Base-by-base conservation (phyloP, 164 flowering plant species). In the Saururus chinensis region DNA sequence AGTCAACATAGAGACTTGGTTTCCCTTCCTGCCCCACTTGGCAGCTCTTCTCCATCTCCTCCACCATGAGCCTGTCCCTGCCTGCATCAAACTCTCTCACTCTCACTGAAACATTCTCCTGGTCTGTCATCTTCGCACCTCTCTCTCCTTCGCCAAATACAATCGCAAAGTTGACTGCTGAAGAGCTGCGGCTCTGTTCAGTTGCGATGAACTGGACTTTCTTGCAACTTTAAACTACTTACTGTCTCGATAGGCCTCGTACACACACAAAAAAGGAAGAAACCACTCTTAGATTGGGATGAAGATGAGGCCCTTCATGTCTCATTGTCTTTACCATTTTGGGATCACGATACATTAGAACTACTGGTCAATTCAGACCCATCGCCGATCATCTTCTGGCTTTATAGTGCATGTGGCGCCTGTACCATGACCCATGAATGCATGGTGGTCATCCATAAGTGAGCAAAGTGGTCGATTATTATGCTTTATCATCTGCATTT, bases 71-170 rank as follows among this genome's bases (percentile, higher is more conserved):
- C 65, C 65, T 74, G 25, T 88, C 92, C 51, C 60, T 75, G 62
- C 60, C 66, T 40, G 75, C 81, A 7, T 82, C 75, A 51, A 82
- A 88, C 63, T 86, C 86, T 70, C 96, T 78, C 61, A 85, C 45
- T 16, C 17, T 26, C 9, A 56, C 20, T 19, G 16, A 14, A 17
- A 35, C 22, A 11, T 57, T 21, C 45, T 35, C 60, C 45, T 42
- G 49, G 49, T 14, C 12, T 1, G 14, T 9, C 49, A 42, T 42
- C 49, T 42, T 42, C 9, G 12, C 49, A 10, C 4, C 17, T 14
- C 49, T 42, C n/a, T n/a, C n/a, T 42, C 49, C 12, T 42, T 4
- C 49, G 17, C 49, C 17, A 14, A 17, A 21, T 5, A 7, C 53
- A 16, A n/a, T n/a, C n/a, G n/a, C n/a, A n/a, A n/a, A n/a, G n/a